Conservation (phyloP, 2,329 filamentous ascomycete genomes). For the Podosphaera xanthii region DNA sequence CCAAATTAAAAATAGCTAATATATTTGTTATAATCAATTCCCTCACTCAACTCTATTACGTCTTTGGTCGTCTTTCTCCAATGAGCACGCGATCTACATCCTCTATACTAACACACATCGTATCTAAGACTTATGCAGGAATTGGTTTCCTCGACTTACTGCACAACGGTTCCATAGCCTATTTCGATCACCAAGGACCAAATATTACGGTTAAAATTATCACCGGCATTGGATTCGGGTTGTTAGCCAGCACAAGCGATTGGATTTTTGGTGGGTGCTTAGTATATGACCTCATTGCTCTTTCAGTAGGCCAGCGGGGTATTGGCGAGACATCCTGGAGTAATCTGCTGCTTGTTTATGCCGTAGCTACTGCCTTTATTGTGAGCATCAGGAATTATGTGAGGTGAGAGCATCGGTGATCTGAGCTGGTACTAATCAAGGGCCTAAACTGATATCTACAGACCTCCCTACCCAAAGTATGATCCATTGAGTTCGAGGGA, state of each 20-base stretch:
- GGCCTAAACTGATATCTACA: no score
- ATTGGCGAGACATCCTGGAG: conserved; percentile 24
- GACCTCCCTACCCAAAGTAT: no score
- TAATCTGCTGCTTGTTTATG: conserved; percentile 26
- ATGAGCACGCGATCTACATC: conserved; percentile 27
- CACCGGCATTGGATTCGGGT: conserved; percentile 30
- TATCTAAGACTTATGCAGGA: conserved; percentile 35
- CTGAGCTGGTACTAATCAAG: no score
- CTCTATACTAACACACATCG: conserved; percentile 32
- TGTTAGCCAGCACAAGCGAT: conserved; percentile 26
- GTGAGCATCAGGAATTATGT: conserved; percentile 27
- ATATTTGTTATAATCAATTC: conserved; percentile 33
- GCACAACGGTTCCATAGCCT: conserved; percentile 33
- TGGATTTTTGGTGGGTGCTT: conserved; percentile 37
- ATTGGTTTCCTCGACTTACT: conserved; percentile 35
- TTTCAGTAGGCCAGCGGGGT: conserved; percentile 28
- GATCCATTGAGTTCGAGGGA: no score
- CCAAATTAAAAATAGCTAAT: conserved; percentile 26
- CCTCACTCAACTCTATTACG: conserved; percentile 29
- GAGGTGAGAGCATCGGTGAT: conserved; percentile 20
- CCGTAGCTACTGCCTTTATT: conserved; percentile 27
- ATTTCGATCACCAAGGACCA: conserved; percentile 26
- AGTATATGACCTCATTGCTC: conserved; percentile 32
- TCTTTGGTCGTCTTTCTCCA: conserved; percentile 23
- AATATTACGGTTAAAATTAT: conserved; percentile 24